phyloP scores from a whole-genome alignment of 257 asterid species.

The Solanum appendiculatum region DNA sequence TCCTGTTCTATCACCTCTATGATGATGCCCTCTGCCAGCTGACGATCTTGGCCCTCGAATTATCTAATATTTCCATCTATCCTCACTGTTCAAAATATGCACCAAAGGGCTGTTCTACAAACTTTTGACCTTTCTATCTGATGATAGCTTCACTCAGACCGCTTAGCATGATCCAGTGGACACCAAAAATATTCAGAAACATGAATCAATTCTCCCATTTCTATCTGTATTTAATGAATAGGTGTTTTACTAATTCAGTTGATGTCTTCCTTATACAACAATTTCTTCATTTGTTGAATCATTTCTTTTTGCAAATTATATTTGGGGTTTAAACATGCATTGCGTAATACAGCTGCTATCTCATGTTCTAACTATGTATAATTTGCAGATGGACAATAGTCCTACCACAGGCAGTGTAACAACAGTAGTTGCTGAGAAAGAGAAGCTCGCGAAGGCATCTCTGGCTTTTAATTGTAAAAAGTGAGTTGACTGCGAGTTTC shows the following conservation, averaged over 20 bases:
- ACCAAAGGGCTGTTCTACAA: neutral
- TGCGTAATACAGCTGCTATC: neutral
- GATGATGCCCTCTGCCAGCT: neutral
- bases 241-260: neutral
- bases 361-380: neutral
- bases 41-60: neutral
- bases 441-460: conserved; percentile 73
- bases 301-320: neutral
- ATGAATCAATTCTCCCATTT: neutral
- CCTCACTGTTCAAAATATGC: neutral
- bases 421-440: conserved; percentile 67
- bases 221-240: neutral
- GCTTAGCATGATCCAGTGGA: neutral
- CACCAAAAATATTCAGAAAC: neutral
- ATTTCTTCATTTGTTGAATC: neutral
- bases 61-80: neutral
- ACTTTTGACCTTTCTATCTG: neutral
- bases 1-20: neutral
- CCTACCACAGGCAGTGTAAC: conserved; percentile 30
- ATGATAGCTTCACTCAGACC: neutral
- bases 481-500: neutral
- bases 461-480: conserved; percentile 78
- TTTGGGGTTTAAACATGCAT: neutral
- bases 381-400: neutral
- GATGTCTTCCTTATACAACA: neutral